Base-by-base conservation (phyloP, 2,329 filamentous ascomycete species). In the Cladophialophora psammophila region DNA sequence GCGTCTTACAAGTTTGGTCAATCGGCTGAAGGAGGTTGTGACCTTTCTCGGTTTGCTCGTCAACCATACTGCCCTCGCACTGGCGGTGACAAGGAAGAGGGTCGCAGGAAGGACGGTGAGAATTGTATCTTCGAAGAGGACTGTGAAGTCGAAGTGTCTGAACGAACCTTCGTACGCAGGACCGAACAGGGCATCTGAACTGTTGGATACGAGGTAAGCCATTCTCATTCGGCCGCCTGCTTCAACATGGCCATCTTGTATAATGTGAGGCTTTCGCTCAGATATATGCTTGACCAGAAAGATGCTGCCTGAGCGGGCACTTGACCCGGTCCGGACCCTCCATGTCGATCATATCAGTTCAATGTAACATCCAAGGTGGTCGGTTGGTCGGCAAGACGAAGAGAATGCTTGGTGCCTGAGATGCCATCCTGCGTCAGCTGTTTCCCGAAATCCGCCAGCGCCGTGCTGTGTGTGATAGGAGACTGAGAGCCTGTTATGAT, bases 121-220 rank as follows among this genome's bases (percentile, higher is more conserved):
- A 40, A 82, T 77, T 1, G 75, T 75, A 64, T 83, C 80, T 68
- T 83, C 80, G 64, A 82, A 82, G n/a, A 82, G 73, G 54, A 82
- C 75, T 26, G 80, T 80, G 68, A 82, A 82, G 64, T 82, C 81
- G 68, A 82, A 81, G 12, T 75, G 38, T 48, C 67, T 62, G 12
- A 56, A 63, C 9, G 61, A 35, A 7, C 69, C 66, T 3, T 62
- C 42, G 45, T 66, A 70, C 7, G 57, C 69, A 13, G 69, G 69
- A n/a, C 69, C 69, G 53, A 70, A 70, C 10, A 45, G n/a, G 31
- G 60, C 56, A 55, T 70, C 66, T 45, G 66, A 70, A 48, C 54
- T 65, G 58, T 70, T 70, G 31, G 63, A 66, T n/a, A 57, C 20
- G 12, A 60, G 32, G 48, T 54, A 54, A 54, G 55, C 42, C 53